Percentiles rank a stretch among this genome's conserved stretches.
Evolutionary conservation across 1,284 basidiomycete genomes (phyloP).

Genomic region (Cryptococcus sp.): DNA sequence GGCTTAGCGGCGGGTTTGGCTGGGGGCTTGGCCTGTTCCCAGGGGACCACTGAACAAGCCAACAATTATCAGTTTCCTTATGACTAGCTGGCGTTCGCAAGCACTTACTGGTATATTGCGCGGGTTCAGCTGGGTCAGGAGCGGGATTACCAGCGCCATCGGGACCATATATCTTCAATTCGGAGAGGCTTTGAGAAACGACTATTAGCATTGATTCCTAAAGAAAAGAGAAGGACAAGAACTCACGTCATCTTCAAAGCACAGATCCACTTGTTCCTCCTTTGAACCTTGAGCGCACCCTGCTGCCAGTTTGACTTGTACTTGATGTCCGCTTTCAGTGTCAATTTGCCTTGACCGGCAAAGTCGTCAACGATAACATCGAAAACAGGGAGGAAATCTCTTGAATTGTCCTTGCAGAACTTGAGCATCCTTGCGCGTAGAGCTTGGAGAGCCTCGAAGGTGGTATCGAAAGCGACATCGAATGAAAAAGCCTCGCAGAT

Average conservation of each 20-base stretch:
- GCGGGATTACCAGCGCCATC: conserved; percentile 63
- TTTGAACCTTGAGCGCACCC: conserved; percentile 66
- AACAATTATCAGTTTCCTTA: neutral
- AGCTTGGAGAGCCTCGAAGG: conserved; percentile 78
- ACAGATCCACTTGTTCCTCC: conserved; percentile 89
- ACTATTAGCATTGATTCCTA: neutral
- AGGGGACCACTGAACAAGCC: conserved; percentile 61
- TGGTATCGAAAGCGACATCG: conserved; percentile 76
- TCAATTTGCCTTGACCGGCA: conserved; percentile 76
- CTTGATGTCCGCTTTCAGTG: conserved; percentile 71
- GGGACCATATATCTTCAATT: conserved; percentile 75
- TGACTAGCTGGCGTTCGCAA: too few species aligned
- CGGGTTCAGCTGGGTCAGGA: conserved; percentile 58
- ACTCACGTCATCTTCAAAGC: conserved; percentile 63
- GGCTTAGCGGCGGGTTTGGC: conserved; percentile 23
- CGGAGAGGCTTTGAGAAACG: conserved; percentile 56
- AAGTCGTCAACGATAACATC: conserved; percentile 68
- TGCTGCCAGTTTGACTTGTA: conserved; percentile 91
- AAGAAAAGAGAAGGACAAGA: neutral
- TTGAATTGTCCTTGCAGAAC: conserved; percentile 69
- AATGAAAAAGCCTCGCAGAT: conserved; percentile 58
- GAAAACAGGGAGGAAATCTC: conserved; percentile 73
- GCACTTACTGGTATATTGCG: conserved; percentile 60
- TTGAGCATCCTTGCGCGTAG: conserved; percentile 78
- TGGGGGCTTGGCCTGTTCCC: conserved; percentile 62